These are phyloP conservation scores for Saksenaea vasiformis DNA, from an alignment of 371 early-diverging fungal species.

Conservation along the genomic window DNA sequence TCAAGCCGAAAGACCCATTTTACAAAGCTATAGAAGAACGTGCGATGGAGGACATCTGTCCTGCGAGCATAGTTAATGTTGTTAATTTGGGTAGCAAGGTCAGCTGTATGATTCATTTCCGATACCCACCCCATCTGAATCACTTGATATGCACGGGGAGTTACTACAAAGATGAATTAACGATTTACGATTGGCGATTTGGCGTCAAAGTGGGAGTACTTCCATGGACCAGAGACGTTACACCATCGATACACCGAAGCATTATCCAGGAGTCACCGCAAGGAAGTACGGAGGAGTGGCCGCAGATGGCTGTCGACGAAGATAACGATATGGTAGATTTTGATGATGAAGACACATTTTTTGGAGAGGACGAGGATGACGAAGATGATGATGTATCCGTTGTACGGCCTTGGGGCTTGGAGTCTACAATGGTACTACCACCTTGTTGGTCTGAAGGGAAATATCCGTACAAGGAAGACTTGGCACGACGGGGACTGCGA, in stretches of 20 bases:
- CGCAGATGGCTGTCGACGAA: neutral
- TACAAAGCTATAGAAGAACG: neutral
- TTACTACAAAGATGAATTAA: conserved; percentile 27
- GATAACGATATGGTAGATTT: conserved; percentile 10
- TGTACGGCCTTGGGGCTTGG: conserved; percentile 46
- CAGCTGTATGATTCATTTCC: conserved; percentile 48
- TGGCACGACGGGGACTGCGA: conserved; percentile 30
- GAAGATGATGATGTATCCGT: conserved; percentile 12
- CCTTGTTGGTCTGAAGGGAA: conserved; percentile 21
- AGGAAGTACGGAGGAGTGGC: neutral
- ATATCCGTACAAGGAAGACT: conserved; percentile 8
- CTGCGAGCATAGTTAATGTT: conserved; percentile 19
- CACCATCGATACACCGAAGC: neutral
- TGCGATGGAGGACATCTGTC: neutral
- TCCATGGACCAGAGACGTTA: conserved; percentile 27
- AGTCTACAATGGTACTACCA: conserved; percentile 45
- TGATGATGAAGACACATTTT: conserved; percentile 5
- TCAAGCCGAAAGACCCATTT: neutral
- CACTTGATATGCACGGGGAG: conserved; percentile 43
- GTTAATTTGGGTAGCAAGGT: conserved; percentile 29
- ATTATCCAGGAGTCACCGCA: neutral
- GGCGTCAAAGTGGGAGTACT: conserved; percentile 40
- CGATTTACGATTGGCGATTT: conserved; percentile 46
- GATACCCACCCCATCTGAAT: conserved; percentile 33
- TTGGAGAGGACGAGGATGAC: conserved; percentile 21